These are phyloP conservation scores for Euphorbia tirucalli DNA, from an alignment of 345 rosid species.

Conservation along the genomic window DNA sequence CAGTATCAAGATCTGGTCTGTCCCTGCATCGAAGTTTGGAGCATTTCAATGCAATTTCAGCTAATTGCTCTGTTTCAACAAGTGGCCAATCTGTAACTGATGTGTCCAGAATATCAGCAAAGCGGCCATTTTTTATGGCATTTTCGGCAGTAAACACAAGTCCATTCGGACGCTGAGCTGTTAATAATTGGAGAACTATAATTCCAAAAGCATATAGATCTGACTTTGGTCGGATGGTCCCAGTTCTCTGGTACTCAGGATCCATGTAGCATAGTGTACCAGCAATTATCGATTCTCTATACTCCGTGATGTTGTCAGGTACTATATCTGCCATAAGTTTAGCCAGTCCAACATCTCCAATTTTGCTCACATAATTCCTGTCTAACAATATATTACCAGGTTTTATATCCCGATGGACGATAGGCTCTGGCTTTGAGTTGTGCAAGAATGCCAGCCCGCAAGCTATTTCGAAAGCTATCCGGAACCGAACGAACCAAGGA, in stretches of 20 bases:
- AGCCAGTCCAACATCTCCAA: conserved; percentile 89
- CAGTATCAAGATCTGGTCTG: conserved; percentile 74
- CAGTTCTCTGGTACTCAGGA: conserved; percentile 85
- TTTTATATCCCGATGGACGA: conserved; percentile 83
- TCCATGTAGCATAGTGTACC: conserved; percentile 88
- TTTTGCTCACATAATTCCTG: conserved; percentile 73
- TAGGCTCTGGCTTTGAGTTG: conserved; percentile 85
- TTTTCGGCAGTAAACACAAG: conserved; percentile 55
- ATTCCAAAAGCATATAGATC: conserved; percentile 84
- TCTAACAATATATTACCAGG: conserved; percentile 77
- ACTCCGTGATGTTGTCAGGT: conserved; percentile 67
- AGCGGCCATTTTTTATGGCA: conserved; percentile 53
- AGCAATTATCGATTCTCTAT: conserved; percentile 61
- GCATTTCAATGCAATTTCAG: conserved; percentile 62
- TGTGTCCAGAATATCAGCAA: conserved; percentile 56
- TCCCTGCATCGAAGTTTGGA: conserved; percentile 83
- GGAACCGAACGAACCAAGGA: conserved; percentile 78
- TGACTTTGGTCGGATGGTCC: conserved; percentile 84
- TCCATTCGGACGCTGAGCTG: conserved; percentile 61
- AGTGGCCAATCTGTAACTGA: conserved; percentile 72
- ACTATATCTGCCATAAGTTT: conserved; percentile 68
- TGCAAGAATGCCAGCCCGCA: conserved; percentile 85
- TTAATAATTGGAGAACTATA: conserved; percentile 63
- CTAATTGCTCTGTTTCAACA: conserved; percentile 62
- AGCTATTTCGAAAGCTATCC: conserved; percentile 70